phyloP scores from a whole-genome alignment of 148 eudicot species.

The Polygonum aviculare region DNA sequence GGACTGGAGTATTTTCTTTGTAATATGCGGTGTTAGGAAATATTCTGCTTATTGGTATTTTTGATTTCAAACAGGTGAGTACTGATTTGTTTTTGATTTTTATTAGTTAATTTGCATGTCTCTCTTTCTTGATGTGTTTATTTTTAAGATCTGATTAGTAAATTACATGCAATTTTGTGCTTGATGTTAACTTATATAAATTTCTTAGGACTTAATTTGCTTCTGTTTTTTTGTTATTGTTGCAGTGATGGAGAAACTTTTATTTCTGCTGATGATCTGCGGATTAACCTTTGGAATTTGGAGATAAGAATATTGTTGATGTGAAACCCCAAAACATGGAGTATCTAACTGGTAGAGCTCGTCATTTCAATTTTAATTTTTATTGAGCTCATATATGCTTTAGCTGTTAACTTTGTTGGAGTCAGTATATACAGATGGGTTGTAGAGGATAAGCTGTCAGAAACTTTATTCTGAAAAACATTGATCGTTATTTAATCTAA shows the following conservation, averaged over 20 bases:
- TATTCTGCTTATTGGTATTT: neutral
- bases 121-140: neutral
- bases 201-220: slow-evolving; percentile 9
- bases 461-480: neutral
- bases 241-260: slow-evolving; percentile 84
- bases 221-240: neutral
- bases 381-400: neutral
- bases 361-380: neutral
- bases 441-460: neutral
- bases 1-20: neutral
- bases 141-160: neutral
- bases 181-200: neutral
- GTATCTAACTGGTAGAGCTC: slow-evolving; percentile 61
- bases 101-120: neutral
- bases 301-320: slow-evolving; percentile 87
- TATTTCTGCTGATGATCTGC: slow-evolving; percentile 84
- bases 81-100: neutral
- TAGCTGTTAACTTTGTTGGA: neutral
- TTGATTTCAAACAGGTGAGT: too few relatives aligned
- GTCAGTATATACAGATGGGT: neutral
- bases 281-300: slow-evolving; percentile 91
- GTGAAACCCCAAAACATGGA: slow-evolving; percentile 90
- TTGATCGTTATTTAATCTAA: neutral
- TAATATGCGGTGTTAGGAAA: neutral
- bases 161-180: neutral